Conservation (phyloP, 2,329 filamentous ascomycete genomes). For the Exophiala mesophila region DNA sequence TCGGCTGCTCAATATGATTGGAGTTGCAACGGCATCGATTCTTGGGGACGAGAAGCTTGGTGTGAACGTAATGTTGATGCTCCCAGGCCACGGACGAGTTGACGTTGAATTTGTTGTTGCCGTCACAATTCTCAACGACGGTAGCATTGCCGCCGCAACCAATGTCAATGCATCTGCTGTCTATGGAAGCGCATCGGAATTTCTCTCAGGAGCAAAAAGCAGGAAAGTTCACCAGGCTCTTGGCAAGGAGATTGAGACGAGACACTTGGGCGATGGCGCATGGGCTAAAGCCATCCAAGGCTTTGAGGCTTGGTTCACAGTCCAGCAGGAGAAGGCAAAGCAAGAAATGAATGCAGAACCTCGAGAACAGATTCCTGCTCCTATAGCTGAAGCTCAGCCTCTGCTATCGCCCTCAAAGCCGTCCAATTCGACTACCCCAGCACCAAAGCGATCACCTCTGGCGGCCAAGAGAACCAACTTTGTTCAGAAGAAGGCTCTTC, state of each 20-base stretch:
- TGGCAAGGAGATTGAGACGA: constrained; percentile 24
- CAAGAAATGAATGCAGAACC: constrained; percentile 6
- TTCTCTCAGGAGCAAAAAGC: constrained; percentile 19
- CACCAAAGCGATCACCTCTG: constrained; percentile 22
- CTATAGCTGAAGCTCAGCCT: neutral
- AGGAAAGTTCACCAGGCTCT: constrained; percentile 26
- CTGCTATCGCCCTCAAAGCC: neutral
- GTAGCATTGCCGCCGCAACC: constrained; percentile 16
- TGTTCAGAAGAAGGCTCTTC: constrained; percentile 23
- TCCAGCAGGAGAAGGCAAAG: constrained; percentile 14
- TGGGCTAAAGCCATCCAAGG: constrained; percentile 24
- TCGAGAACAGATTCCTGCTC: neutral
- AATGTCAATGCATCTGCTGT: constrained; percentile 19
- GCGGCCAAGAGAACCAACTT: constrained; percentile 21
- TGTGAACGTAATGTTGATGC: constrained; percentile 21
- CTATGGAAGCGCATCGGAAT: constrained; percentile 15
- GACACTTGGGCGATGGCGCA: constrained; percentile 22
- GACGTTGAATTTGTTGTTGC: constrained; percentile 24
- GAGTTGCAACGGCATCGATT: constrained; percentile 35
- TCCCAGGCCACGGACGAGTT: constrained; percentile 20
- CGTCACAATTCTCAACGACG: constrained; percentile 22
- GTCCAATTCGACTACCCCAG: constrained; percentile 1
- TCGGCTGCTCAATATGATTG: constrained; percentile 41
- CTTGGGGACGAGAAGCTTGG: constrained; percentile 27
- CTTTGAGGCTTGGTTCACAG: constrained; percentile 23